Conservation (phyloP, 164 flowering plant species). For the Vitis amurensis region DNA sequence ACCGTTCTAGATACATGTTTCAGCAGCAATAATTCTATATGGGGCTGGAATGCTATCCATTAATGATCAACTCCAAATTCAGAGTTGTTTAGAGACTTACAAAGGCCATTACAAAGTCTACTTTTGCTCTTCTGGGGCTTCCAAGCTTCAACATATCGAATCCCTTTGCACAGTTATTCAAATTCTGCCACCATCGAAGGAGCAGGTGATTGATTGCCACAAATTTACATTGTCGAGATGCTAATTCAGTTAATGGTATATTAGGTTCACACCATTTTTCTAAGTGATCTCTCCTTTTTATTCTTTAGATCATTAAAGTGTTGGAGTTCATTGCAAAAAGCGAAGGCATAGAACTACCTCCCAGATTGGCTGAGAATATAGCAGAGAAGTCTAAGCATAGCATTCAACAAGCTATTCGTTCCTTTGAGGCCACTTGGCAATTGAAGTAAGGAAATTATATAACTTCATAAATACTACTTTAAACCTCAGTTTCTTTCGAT, state of each 20-base stretch:
- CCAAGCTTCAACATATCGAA: not conserved
- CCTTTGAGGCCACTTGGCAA: slow-evolving; percentile 19
- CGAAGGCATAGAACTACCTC: slow-evolving; percentile 10
- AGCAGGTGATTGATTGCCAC: not conserved
- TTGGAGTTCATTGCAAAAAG: slow-evolving; percentile 16
- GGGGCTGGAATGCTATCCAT: not conserved
- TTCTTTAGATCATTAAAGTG: slow-evolving; percentile 13
- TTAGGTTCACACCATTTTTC: not conserved
- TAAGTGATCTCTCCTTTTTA: too few species aligned
- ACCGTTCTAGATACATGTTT: not conserved
- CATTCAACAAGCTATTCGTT: slow-evolving; percentile 19
- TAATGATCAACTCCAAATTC: not conserved
- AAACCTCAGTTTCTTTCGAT: not conserved
- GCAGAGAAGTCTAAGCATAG: slow-evolving; percentile 8
- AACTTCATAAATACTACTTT: not conserved
- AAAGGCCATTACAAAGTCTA: not conserved
- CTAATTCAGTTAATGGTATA: not conserved
- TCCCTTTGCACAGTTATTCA: slow-evolving; percentile 5
- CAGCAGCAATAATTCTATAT: not conserved
- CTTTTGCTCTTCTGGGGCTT: slow-evolving; percentile 1
- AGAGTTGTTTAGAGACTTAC: not conserved
- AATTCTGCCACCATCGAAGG: not conserved
- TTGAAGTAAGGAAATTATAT: slow-evolving; percentile 1
- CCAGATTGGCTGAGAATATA: slow-evolving; percentile 7
- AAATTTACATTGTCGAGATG: not conserved